phyloP scores from a whole-genome alignment of 1,284 basidiomycete genomes.

The Tausonia pullulans region DNA sequence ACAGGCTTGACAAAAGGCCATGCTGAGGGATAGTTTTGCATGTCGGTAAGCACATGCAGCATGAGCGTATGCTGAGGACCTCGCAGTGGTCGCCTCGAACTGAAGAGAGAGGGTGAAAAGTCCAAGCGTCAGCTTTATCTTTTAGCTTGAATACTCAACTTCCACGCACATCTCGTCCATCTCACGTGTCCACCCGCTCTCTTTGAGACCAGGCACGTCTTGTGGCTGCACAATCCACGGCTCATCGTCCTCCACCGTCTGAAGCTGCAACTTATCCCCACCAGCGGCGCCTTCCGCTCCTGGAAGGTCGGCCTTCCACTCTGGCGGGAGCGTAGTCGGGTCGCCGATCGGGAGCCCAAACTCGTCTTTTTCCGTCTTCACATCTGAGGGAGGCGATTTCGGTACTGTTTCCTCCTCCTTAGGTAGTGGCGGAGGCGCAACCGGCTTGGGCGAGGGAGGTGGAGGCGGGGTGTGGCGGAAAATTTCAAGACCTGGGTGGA shows the following conservation, averaged over 20 bases:
- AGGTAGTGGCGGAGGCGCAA: neutral
- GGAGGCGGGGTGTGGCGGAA: constrained; percentile 38
- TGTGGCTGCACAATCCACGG: constrained; percentile 47
- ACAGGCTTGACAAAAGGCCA: constrained; percentile 49
- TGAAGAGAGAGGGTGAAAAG: constrained; percentile 18
- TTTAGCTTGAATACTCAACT: neutral
- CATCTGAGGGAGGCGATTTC: neutral
- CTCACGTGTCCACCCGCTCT: constrained; percentile 86
- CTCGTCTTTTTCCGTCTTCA: too few species aligned
- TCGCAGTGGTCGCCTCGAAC: constrained; percentile 43
- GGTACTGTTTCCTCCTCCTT: neutral
- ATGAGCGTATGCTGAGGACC: constrained; percentile 52
- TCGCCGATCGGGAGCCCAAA: neutral
- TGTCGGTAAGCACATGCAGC: constrained; percentile 70
- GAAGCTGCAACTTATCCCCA: constrained; percentile 23
- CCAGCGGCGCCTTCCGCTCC: neutral
- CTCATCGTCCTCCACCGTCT: constrained; percentile 23
- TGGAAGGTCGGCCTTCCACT: neutral
- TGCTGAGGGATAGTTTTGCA: constrained; percentile 66
- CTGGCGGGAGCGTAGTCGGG: neutral
- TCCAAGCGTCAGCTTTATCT: neutral
- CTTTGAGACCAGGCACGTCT: constrained; percentile 75
- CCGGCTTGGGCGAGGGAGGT: neutral
- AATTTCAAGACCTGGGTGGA: constrained; percentile 69
- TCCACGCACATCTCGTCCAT: constrained; percentile 60